phyloP scores from a whole-genome alignment of 2,329 filamentous ascomycete species.

The Pseudovirgaria hyperparasitica region DNA sequence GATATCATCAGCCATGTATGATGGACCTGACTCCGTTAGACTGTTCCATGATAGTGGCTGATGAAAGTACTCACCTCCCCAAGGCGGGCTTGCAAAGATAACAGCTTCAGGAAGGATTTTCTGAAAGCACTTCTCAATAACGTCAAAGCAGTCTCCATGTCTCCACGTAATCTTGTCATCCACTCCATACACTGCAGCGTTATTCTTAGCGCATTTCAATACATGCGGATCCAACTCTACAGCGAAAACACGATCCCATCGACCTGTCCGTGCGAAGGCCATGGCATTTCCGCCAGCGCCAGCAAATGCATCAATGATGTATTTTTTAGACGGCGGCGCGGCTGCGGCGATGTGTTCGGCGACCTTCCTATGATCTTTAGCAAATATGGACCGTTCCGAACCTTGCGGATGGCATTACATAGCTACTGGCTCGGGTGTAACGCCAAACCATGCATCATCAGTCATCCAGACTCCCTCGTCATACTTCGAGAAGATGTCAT shows the following conservation, averaged over 20 bases:
- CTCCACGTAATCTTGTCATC: constrained; percentile 71
- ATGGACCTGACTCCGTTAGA: constrained; percentile 37
- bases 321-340: constrained; percentile 42
- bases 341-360: constrained; percentile 55
- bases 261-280: constrained; percentile 71
- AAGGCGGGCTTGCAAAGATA: constrained; percentile 61
- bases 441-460: constrained; percentile 90
- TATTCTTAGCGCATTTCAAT: constrained; percentile 82
- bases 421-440: constrained; percentile 87
- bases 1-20: constrained; percentile 52
- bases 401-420: constrained; percentile 39
- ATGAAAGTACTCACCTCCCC: constrained; percentile 46
- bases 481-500: constrained; percentile 77
- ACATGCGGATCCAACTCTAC: constrained; percentile 74
- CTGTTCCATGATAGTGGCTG: background rate
- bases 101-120: constrained; percentile 39
- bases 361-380: constrained; percentile 56
- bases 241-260: constrained; percentile 75
- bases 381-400: constrained; percentile 18
- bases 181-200: constrained; percentile 76
- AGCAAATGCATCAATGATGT: constrained; percentile 78
- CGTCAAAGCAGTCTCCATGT: constrained; percentile 73
- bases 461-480: constrained; percentile 84
- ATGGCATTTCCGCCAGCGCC: constrained; percentile 91
- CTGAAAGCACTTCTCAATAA: constrained; percentile 42